phyloP scores from a whole-genome alignment of 2,329 filamentous ascomycete species.

The Teratosphaeria gauchensis region DNA sequence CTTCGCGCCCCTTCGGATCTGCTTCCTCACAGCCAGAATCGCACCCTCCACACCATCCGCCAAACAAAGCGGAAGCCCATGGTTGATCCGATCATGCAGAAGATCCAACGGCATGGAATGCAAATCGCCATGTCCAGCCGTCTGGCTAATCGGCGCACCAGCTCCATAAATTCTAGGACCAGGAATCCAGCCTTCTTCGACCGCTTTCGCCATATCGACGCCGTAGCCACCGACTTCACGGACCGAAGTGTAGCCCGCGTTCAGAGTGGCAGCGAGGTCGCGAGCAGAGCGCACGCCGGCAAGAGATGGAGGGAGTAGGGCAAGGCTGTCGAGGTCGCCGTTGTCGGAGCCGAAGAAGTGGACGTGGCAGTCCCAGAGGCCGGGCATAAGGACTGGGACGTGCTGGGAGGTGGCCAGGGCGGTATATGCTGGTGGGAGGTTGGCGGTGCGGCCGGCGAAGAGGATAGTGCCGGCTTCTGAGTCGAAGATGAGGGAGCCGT shows the following conservation, averaged over 20 bases:
- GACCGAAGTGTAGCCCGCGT: conserved; percentile 43
- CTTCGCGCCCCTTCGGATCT: conserved; percentile 28
- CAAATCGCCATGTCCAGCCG: conserved; percentile 41
- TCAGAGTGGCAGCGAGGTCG: conserved; percentile 33
- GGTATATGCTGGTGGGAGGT: conserved; percentile 5
- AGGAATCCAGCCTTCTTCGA: conserved; percentile 36
- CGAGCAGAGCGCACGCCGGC: conserved; percentile 35
- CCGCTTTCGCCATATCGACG: conserved; percentile 28
- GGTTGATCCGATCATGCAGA: conserved; percentile 24
- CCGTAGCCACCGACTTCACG: conserved; percentile 43
- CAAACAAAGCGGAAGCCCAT: conserved; percentile 18
- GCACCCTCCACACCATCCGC: conserved; percentile 40
- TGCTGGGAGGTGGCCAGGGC: conserved; percentile 4
- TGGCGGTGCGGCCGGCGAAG: conserved; percentile 28
- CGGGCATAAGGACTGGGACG: conserved; percentile 41
- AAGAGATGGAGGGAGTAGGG: conserved; percentile 18
- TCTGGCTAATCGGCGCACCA: conserved; percentile 37
- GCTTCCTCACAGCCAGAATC: conserved; percentile 31
- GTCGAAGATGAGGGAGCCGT: conserved; percentile 31
- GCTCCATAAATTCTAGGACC: conserved; percentile 44
- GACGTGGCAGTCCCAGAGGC: conserved; percentile 46
- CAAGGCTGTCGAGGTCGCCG: conserved; percentile 9
- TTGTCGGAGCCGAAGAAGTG: conserved; percentile 17
- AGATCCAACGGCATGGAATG: conserved; percentile 29
- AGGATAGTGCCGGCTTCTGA: conserved; percentile 29